Base-by-base conservation (phyloP, 257 asterid species). In the Nicotiana tabacum region DNA sequence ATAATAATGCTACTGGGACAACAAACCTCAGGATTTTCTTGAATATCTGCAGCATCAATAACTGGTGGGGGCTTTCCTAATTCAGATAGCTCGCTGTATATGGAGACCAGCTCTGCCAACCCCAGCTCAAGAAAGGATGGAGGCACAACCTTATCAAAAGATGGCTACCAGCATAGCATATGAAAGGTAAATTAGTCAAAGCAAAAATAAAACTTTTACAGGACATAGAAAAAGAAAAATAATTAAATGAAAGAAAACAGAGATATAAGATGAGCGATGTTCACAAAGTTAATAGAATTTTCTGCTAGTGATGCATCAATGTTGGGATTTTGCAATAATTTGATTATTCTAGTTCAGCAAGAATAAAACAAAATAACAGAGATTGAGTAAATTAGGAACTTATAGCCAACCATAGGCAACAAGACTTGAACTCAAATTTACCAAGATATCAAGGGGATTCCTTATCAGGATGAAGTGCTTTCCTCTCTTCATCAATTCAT, bases 401-500 rank as follows among this genome's bases (percentile, higher is more conserved):
- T 69, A 68, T 37, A 48, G 27, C 39, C 64, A 68, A 53, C 21
- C 64, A 83, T 58, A 37, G 15, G 27, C 16, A 27, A 29, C 46
- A 77, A 29, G 11, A 74, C 85, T 29, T 74, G 62, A 53, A 77
- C 12, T 60, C 3, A n/a, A 21, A 84, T 65, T 85, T 90, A 94
- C 98, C 98, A 95, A 80, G 85, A 95, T 93, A 48, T 91, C 91
- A 68, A 95, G 90, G 85, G 98, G 98, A 86, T 93, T 92, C 85
- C 98, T 91, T 77, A 93, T 93, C 83, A 95, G 80, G 72, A 95
- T 84, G 90, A 87, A 90, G 91, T 95, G 98, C 51, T 92, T 95
- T 87, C 98, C 98, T 87, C 84, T 89, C 89, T 86, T 88, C 94
- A 90, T 89, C 87, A 95, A 85, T 81, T 92, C 95, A 64, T 87